Evolutionary conservation across 257 asterid genomes (phyloP).

Genomic region (Asclepias syriaca): DNA sequence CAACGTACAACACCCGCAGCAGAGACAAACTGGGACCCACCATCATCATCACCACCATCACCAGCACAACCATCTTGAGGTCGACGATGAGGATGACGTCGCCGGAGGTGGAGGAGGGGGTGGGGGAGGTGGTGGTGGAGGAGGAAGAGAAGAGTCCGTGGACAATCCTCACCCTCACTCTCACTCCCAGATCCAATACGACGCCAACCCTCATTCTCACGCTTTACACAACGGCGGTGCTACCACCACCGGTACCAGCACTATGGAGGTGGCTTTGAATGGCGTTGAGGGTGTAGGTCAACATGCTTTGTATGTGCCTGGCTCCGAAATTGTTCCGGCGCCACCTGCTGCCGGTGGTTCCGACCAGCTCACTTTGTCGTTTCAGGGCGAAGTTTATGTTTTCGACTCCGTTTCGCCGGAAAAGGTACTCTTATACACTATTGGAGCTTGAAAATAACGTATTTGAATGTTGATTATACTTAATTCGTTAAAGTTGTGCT

Average conservation of each 20-base stretch:
- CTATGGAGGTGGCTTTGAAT: constrained; percentile 28
- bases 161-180: constrained; percentile 32
- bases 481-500: neutral
- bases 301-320: constrained; percentile 41
- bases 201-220: constrained; percentile 56
- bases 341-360: constrained; percentile 47
- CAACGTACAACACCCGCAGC: constrained; percentile 42
- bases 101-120: neutral
- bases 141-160: constrained; percentile 34
- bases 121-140: neutral
- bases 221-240: constrained; percentile 37
- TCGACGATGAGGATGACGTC: constrained; percentile 42
- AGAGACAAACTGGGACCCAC: constrained; percentile 18
- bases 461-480: neutral
- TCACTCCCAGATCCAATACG: constrained; percentile 63
- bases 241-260: constrained; percentile 7
- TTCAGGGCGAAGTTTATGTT: constrained; percentile 93
- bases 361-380: constrained; percentile 94
- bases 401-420: constrained; percentile 92
- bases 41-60: constrained; percentile 30
- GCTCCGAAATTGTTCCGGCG: constrained; percentile 37
- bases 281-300: constrained; percentile 39
- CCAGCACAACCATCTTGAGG: constrained; percentile 34
- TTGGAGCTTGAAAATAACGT: neutral
- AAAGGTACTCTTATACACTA: constrained; percentile 42